Conservation (phyloP, 257 asterid species). For the Plantago elongata region DNA sequence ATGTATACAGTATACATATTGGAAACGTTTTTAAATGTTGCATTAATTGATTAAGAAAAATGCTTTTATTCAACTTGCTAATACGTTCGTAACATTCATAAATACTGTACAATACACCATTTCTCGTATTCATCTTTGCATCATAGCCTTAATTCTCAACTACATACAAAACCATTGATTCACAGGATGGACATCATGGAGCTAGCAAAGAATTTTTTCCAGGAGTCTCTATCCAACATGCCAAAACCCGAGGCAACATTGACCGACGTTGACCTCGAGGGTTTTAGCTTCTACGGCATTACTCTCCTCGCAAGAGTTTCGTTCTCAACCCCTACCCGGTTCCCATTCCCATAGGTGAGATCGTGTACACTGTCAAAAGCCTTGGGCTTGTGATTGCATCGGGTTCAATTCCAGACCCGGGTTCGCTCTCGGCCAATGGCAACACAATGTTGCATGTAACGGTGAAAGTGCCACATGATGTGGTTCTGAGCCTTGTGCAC, state of each 20-base stretch:
- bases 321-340: slow-evolving; percentile 66
- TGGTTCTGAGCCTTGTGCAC: slow-evolving; percentile 43
- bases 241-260: slow-evolving; percentile 64
- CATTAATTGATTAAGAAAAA: too few relatives aligned
- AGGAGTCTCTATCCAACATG: slow-evolving; percentile 40
- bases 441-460: slow-evolving; percentile 50
- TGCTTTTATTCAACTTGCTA: too few relatives aligned
- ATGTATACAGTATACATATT: too few relatives aligned
- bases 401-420: slow-evolving; percentile 71
- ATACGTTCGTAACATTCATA: too few relatives aligned
- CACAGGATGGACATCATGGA: slow-evolving; percentile 35
- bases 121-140: too few relatives aligned
- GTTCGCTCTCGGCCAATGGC: slow-evolving; percentile 52
- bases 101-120: too few relatives aligned
- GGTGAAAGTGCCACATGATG: slow-evolving; percentile 66
- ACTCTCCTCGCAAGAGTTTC: slow-evolving; percentile 49
- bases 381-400: slow-evolving; percentile 38
- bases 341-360: slow-evolving; percentile 65
- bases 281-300: slow-evolving; percentile 43
- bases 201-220: slow-evolving; percentile 46
- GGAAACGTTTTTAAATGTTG: too few relatives aligned
- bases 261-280: slow-evolving; percentile 58
- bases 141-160: too few relatives aligned
- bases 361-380: slow-evolving; percentile 54
- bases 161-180: too few relatives aligned